These are phyloP conservation scores for Phycomyces nitens DNA, from an alignment of 192 early-diverging fungal genomes.

Conservation along the genomic window DNA sequence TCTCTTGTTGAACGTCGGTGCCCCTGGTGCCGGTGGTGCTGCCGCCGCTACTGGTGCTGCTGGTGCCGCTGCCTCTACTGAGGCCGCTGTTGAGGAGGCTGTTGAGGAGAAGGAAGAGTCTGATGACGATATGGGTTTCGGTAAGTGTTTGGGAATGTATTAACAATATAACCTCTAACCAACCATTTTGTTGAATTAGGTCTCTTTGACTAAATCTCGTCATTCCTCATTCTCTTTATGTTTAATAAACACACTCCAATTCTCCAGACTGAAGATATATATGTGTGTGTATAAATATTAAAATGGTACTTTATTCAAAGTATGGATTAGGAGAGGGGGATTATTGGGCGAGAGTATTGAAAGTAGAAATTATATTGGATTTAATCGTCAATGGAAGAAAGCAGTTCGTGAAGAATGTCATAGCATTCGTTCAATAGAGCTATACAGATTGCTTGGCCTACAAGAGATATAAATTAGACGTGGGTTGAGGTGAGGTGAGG, in stretches of 20 bases:
- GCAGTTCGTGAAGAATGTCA: constrained; percentile 75
- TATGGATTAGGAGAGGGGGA: no score
- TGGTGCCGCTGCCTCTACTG: constrained; percentile 34
- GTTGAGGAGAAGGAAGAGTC: constrained; percentile 64
- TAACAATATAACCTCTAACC: neutral
- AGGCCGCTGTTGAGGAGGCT: constrained; percentile 19
- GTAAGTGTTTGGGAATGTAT: neutral
- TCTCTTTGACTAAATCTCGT: neutral
- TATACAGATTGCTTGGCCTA: constrained; percentile 84
- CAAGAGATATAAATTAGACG: constrained; percentile 14
- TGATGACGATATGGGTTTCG: constrained; percentile 53
- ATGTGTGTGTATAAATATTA: no score
- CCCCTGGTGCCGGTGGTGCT: constrained; percentile 45
- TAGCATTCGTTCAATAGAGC: constrained; percentile 86
- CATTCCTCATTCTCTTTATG: neutral
- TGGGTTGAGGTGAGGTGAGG: no score
- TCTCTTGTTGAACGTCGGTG: constrained; percentile 85
- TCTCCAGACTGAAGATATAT: no score
- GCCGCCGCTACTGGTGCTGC: constrained; percentile 26
- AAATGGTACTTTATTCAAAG: no score
- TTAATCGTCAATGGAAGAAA: constrained; percentile 47
- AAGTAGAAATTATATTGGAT: no score
- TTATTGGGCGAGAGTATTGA: no score
- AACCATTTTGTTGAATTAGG: neutral
- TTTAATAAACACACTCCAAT: no score